These are phyloP conservation scores for Acanthochlamys bracteata DNA, from an alignment of 106 monocot genomes.

Conservation along the genomic window DNA sequence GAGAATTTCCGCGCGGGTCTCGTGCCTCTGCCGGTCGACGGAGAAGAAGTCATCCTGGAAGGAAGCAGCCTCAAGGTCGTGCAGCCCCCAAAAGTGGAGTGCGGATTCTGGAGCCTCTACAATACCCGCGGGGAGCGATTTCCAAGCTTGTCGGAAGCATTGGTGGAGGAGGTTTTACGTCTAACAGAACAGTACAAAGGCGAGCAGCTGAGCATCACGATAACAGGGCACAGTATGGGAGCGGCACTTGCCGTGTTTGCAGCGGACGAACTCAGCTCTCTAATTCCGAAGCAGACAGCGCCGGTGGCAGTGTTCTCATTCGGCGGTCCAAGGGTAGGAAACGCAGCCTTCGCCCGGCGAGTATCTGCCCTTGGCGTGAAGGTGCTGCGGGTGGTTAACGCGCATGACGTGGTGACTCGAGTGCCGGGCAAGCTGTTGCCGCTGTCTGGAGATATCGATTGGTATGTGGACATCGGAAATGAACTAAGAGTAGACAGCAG, in stretches of 20 bases:
- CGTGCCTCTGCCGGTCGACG: slow-evolving; percentile 7
- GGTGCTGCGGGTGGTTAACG: slow-evolving; percentile 53
- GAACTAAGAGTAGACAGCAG: slow-evolving; percentile 55
- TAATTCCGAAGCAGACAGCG: slow-evolving; percentile 3
- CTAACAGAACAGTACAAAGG: slow-evolving; percentile 39
- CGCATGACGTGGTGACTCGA: slow-evolving; percentile 44
- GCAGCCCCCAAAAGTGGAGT: slow-evolving; percentile 28
- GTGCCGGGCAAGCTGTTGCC: slow-evolving; percentile 26
- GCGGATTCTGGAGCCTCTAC: slow-evolving; percentile 70
- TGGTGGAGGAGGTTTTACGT: slow-evolving; percentile 31
- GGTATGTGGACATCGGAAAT: slow-evolving; percentile 45
- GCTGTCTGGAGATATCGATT: neutral
- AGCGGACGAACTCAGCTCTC: slow-evolving; percentile 31
- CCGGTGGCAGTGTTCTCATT: slow-evolving; percentile 62
- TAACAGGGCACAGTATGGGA: slow-evolving; percentile 77
- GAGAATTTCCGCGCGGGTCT: slow-evolving; percentile 61
- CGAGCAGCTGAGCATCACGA: slow-evolving; percentile 63
- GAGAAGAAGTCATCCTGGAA: too few species aligned
- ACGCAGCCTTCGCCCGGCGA: slow-evolving; percentile 30
- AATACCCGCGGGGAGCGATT: slow-evolving; percentile 22
- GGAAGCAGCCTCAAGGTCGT: too few species aligned
- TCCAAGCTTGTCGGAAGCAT: slow-evolving; percentile 33
- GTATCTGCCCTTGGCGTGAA: slow-evolving; percentile 24
- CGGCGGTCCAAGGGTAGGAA: slow-evolving; percentile 55
- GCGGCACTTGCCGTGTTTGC: slow-evolving; percentile 52